Evolutionary conservation across 805 yeast species (phyloP), one percentile per base, ranked within the genome.

Genomic region (Kockiozyma suomiensis): DNA sequence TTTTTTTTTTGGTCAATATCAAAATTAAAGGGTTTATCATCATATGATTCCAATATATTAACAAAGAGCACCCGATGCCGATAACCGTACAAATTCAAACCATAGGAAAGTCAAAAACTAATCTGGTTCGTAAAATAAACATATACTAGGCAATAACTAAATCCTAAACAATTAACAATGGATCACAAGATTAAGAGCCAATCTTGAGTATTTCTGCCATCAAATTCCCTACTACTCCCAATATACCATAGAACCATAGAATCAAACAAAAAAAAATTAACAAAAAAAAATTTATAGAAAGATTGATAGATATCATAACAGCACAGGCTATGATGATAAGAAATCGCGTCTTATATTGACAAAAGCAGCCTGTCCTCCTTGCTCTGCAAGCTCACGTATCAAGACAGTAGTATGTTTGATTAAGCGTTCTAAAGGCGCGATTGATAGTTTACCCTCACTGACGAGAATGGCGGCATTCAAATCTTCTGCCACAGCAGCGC

Each of bases 401-500:
- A 62, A 46, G 28, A 61, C 51, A 21, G 69, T 73, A 4, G 80
- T 76, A 59, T 79, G 80, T 54, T 74, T 75, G 21, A 79, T 73
- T 38, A 82, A 67, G 54, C 74, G 71, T 64, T 81, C 82, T 30
- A 82, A 70, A 4, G 77, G 74, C 40, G 83, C 76, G 8, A 74
- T 73, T 30, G 78, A 73, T 4, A 76, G 74, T 64, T 78, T 77
- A n/a, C 83, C 80, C 48, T 75, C 64, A 41, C 74, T 73, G n/a
- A 72, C 72, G 33, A 82, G 61, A 17, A 80, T 76, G 37, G 78
- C 76, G 7, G 79, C 71, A 55, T 78, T 78, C 41, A 82, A 65
- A 40, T 73, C 75, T 60, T 81, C 82, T 43, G 78, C 74, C 28
- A 79, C 62, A 50, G 76, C 76, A 1, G 66, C 65, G 17, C 77